phyloP scores from a whole-genome alignment of 345 rosid species.

The Lepidium aucheri region DNA sequence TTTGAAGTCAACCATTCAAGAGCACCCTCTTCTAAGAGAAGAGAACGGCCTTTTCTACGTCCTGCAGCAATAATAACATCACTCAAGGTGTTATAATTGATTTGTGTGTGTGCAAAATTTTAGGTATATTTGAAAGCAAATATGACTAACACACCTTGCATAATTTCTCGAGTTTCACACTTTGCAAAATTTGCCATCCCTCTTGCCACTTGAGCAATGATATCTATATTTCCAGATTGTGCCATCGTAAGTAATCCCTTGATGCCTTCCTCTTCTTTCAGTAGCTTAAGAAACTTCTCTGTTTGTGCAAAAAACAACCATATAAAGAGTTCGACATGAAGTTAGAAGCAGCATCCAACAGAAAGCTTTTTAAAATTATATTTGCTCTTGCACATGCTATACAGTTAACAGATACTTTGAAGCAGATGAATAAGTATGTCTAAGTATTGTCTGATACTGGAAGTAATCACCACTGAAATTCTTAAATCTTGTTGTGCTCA shows the following conservation, averaged over 20 bases:
- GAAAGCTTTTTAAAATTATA: background rate
- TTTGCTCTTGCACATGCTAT: background rate
- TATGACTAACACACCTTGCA: conserved; percentile 49
- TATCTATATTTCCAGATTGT: conserved; percentile 52
- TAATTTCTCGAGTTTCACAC: conserved; percentile 76
- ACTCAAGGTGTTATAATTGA: background rate
- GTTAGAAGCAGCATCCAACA: conserved; percentile 4
- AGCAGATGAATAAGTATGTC: background rate
- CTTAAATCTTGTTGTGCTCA: conserved; percentile 25
- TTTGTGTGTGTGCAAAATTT: background rate
- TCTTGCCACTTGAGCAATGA: conserved; percentile 86
- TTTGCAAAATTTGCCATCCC: conserved; percentile 94
- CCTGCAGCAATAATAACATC: conserved; percentile 39
- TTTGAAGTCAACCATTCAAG: conserved; percentile 72
- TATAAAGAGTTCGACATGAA: background rate
- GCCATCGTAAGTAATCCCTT: conserved; percentile 69
- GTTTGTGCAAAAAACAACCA: conserved; percentile 9
- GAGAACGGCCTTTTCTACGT: conserved; percentile 66
- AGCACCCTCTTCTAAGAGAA: conserved; percentile 66
- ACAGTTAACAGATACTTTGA: background rate
- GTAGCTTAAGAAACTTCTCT: conserved; percentile 64
- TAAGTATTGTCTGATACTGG: background rate
- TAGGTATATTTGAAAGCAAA: background rate
- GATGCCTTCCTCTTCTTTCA: conserved; percentile 80
- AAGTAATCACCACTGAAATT: background rate